These are phyloP conservation scores for Fusarium oxysporum DNA, from an alignment of 2,329 filamentous ascomycete species.

Conservation along the genomic window DNA sequence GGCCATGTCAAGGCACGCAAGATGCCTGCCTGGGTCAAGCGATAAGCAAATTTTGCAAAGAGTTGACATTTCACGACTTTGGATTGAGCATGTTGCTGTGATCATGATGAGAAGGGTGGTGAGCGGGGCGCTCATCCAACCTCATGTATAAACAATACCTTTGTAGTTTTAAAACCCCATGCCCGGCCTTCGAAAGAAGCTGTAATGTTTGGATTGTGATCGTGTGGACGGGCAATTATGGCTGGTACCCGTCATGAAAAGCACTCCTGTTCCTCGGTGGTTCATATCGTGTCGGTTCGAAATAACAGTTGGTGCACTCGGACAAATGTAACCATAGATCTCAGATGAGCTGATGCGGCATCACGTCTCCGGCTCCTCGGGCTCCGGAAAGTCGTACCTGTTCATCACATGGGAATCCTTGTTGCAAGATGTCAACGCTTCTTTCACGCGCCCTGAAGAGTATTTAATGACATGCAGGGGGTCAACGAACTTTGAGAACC, in stretches of 20 bases:
- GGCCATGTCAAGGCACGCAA: conserved; percentile 97
- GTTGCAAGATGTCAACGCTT: conserved; percentile 18
- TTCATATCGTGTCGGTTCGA: neutral
- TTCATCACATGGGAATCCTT: conserved; percentile 36
- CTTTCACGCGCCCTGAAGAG: neutral
- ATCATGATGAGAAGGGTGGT: conserved; percentile 35
- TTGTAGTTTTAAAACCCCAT: conserved; percentile 46
- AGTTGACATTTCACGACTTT: conserved; percentile 24
- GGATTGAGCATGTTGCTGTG: conserved; percentile 29
- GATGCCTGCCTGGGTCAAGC: conserved; percentile 98
- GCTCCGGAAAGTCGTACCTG: conserved; percentile 14
- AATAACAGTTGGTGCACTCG: neutral
- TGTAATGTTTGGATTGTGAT: conserved; percentile 22
- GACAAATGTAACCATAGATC: conserved; percentile 2
- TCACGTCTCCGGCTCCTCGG: conserved; percentile 1
- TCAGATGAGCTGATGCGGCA: neutral
- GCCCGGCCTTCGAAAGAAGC: conserved; percentile 21
- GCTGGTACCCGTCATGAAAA: neutral
- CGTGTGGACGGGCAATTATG: conserved; percentile 1
- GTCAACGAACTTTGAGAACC: conserved; percentile 14
- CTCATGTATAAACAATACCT: conserved; percentile 44
- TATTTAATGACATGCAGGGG: conserved; percentile 4
- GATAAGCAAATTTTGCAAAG: conserved; percentile 54
- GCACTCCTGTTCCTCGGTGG: neutral
- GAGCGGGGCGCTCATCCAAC: conserved; percentile 29